Conservation (phyloP, 345 rosid genomes). For the Eucalyptus tenuipes region DNA sequence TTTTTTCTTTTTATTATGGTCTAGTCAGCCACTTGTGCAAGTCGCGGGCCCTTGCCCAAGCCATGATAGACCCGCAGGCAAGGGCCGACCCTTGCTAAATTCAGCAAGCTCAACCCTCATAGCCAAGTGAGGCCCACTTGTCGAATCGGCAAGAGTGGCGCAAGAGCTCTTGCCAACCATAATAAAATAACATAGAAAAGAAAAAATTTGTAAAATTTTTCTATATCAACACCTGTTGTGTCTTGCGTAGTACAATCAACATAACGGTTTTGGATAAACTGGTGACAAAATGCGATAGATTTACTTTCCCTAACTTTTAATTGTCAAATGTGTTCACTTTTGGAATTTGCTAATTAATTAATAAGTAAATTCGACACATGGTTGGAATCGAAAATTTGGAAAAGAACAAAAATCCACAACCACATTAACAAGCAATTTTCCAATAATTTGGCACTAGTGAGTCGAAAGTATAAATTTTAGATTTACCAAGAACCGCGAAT, state of each 20-base stretch:
- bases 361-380: not conserved
- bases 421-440: not conserved
- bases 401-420: not conserved
- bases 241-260: accelerated
- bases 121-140: too few relatives aligned
- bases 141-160: accelerated
- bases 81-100: accelerated
- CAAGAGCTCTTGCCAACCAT: not conserved
- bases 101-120: accelerated
- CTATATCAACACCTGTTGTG: accelerated
- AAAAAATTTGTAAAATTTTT: too few relatives aligned
- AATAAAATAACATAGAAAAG: too few relatives aligned
- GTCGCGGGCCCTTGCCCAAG: accelerated
- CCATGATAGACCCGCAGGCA: accelerated
- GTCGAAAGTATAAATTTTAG: not conserved
- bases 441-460: not conserved
- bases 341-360: not conserved
- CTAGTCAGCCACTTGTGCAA: accelerated
- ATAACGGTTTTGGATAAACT: accelerated
- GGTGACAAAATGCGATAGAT: accelerated
- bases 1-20: too few relatives aligned
- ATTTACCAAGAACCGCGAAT: not conserved
- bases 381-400: not conserved
- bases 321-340: not conserved
- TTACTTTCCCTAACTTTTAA: too few relatives aligned